Conservation (phyloP, 225 moss, liverwort and hornwort species). For the Takakia lepidozioides region DNA sequence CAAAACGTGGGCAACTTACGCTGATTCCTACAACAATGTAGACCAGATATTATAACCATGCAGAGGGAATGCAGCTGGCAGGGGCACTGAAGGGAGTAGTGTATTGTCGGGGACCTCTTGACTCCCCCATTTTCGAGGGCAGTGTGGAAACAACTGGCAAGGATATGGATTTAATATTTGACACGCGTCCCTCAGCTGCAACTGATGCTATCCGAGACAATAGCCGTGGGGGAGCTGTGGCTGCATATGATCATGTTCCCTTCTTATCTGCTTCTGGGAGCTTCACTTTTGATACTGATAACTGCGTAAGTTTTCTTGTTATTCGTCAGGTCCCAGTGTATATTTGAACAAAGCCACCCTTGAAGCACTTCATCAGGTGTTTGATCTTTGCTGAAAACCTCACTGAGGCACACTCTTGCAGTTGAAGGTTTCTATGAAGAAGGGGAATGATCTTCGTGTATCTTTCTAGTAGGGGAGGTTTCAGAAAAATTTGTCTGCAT, state of each 20-base stretch:
- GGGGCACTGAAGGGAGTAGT: constrained; percentile 92
- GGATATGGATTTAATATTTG: constrained; percentile 53
- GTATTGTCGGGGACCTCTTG: constrained; percentile 90
- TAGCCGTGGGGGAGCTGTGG: constrained; percentile 63
- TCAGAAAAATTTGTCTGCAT: too few relatives aligned
- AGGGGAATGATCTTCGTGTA: too few relatives aligned
- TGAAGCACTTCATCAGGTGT: too few relatives aligned
- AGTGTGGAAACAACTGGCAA: constrained; percentile 79
- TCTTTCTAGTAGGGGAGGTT: too few relatives aligned
- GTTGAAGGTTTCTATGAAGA: too few relatives aligned
- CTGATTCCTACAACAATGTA: too few relatives aligned
- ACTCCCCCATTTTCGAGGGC: constrained; percentile 95
- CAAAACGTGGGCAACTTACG: too few relatives aligned
- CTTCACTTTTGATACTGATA: constrained; percentile 92
- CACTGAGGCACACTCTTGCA: too few relatives aligned
- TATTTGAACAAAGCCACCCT: too few relatives aligned
- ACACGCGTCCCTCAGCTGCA: constrained; percentile 49
- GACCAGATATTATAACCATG: too few relatives aligned
- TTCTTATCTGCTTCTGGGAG: constrained; percentile 78
- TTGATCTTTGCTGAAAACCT: too few relatives aligned
- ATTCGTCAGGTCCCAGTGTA: too few relatives aligned
- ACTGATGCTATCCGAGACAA: constrained; percentile 51
- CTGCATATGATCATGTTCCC: constrained; percentile 87
- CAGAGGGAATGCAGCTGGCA: constrained; percentile 84
- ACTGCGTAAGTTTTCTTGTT: constrained; percentile 62